Evolutionary conservation across 352 stramenopile genomes (phyloP), one percentile per base, ranked within the genome.

Genomic region (Lagenidium giganteum): DNA sequence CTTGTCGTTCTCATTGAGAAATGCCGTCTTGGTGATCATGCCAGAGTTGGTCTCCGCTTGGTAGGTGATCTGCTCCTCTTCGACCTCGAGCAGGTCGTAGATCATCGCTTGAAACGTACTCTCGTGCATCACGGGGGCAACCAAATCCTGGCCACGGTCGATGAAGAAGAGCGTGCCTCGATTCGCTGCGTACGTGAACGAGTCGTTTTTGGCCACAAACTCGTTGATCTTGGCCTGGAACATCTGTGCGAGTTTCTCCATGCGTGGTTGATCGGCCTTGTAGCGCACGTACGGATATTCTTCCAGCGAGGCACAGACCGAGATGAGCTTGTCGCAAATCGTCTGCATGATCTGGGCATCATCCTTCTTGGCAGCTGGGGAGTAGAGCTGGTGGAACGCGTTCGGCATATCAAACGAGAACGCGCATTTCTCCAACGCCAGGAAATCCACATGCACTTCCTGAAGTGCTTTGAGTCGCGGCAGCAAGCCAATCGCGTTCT

Each of bases 71-170:
- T 91, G 75, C 46, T 98, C 95, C 53, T 96, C 94, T 22, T 97
- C 66, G n/a, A 98, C 65, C 4, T 81, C 62, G 5, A 99, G 70
- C 20, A 99, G 61, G 51, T 99, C 95, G 56, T 98, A 95, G 13
- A 98, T 88, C 78, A 99, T 93, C 1, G 94, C 87, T 63, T 98
- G 95, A 62, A 98, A 99, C 3, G 86, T 97, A 64, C 97, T 98
- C 57, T 98, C 95, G 62, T 99, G 96, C 61, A 99, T 95, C 26
- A 99, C 66, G 0, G 96, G 96, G 12, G 94, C 87, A 17, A 98
- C 66, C 31, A 87, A 80, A 64, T 99, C 96, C 51, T 96, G 83
- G 3, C 83, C 78, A 37, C 96, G 75, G 66, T 98, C 95, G 34
- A 98, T 67, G 22, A 99, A 78, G 2, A 99, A 64, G 5, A 99